Percentiles rank a stretch among this genome's conserved stretches.
Evolutionary conservation across 345 rosid species (phyloP).

Genomic region (Acer campestre): DNA sequence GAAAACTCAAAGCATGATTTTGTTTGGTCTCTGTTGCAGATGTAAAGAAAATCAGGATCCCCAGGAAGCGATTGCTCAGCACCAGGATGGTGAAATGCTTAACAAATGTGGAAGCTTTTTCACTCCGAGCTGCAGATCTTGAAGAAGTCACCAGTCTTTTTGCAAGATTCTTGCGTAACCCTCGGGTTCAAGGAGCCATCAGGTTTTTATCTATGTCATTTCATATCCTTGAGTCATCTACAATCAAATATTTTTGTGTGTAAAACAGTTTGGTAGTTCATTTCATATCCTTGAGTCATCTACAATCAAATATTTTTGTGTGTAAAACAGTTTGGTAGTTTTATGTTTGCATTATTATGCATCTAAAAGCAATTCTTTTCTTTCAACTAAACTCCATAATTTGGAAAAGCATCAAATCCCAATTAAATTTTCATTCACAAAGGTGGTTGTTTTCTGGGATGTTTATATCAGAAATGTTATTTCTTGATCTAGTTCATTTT

Average conservation of each 20-base stretch:
- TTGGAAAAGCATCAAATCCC: background rate
- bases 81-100: conserved; percentile 62
- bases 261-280: background rate
- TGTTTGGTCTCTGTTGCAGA: conserved; percentile 40
- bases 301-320: too few relatives aligned
- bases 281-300: too few relatives aligned
- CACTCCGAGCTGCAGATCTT: conserved; percentile 73
- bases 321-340: too few relatives aligned
- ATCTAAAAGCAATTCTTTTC: background rate
- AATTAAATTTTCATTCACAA: too few relatives aligned
- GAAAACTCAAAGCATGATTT: conserved; percentile 3
- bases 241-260: background rate
- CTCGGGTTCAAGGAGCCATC: conserved; percentile 84
- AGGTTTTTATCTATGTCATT: conserved; percentile 39
- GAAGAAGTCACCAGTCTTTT: conserved; percentile 81
- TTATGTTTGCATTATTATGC: background rate
- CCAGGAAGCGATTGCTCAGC: conserved; percentile 52
- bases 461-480: background rate
- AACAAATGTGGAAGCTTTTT: conserved; percentile 86
- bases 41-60: conserved; percentile 46
- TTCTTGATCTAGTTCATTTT: background rate
- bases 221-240: conserved; percentile 1
- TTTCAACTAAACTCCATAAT: background rate
- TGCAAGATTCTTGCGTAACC: conserved; percentile 60
- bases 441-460: background rate